Evolutionary conservation across 2,329 filamentous ascomycete genomes (phyloP).

Genomic region (Furcasterigmium furcatum): DNA sequence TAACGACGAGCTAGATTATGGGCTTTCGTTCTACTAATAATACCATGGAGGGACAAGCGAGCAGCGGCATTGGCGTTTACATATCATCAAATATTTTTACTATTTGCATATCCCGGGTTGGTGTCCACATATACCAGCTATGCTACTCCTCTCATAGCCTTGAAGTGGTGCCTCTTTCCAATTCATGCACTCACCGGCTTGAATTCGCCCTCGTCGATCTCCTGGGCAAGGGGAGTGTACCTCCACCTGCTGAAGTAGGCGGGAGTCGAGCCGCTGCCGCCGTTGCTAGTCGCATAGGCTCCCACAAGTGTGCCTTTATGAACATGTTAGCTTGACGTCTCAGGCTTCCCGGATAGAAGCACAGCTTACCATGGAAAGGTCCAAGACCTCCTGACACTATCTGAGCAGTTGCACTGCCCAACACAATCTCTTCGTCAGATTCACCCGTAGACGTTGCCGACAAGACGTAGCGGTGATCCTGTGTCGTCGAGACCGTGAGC

Average conservation of each 20-base stretch:
- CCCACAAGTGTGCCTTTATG: constrained; percentile 43
- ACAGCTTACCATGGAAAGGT: constrained; percentile 27
- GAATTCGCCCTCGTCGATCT: not conserved
- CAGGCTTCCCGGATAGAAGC: not conserved
- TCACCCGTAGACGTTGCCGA: constrained; percentile 28
- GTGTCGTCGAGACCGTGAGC: constrained; percentile 37
- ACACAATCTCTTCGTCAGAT: constrained; percentile 24
- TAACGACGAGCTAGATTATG: too few species aligned
- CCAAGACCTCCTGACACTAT: constrained; percentile 7
- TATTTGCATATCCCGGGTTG: too few species aligned
- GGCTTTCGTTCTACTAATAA: too few species aligned
- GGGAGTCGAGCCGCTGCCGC: constrained; percentile 34
- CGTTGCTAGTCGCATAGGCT: constrained; percentile 50
- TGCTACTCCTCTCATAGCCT: too few species aligned
- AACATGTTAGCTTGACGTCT: not conserved
- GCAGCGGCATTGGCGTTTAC: too few species aligned
- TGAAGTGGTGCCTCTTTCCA: too few species aligned
- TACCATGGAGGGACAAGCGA: too few species aligned
- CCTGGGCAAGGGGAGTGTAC: constrained; percentile 27
- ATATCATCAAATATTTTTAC: too few species aligned
- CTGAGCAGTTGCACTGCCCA: constrained; percentile 26
- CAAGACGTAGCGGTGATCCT: constrained; percentile 41
- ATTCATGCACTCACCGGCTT: not conserved
- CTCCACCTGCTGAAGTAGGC: constrained; percentile 46
- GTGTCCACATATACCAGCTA: too few species aligned